phyloP scores from a whole-genome alignment of 345 rosid genomes.

The Rubroshorea leprosula region DNA sequence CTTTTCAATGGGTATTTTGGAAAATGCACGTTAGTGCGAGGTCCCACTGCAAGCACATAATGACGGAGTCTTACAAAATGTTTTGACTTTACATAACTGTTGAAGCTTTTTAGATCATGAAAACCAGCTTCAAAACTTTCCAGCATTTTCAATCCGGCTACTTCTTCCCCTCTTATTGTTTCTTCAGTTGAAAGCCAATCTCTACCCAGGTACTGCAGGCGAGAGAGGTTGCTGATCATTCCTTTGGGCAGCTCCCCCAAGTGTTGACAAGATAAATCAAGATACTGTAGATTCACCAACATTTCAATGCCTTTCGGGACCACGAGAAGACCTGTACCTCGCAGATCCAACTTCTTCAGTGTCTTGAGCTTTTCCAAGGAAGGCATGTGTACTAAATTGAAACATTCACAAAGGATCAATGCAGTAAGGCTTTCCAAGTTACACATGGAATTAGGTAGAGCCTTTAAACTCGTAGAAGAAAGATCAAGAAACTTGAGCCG shows the following conservation, averaged over 20 bases:
- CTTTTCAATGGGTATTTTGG: background rate
- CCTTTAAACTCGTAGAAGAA: background rate
- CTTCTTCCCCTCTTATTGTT: constrained; percentile 2
- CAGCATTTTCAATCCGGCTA: constrained; percentile 5
- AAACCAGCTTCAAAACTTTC: background rate
- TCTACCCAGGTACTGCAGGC: constrained; percentile 3
- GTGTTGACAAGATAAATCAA: no score
- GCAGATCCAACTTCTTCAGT: constrained; percentile 17
- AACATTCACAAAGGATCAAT: no score
- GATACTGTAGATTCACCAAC: constrained; percentile 12
- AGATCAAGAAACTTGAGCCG: no score
- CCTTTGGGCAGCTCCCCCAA: constrained; percentile 8
- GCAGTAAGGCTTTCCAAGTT: no score
- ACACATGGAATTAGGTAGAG: no score
- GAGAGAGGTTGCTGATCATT: constrained; percentile 10
- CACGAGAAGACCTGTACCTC: background rate
- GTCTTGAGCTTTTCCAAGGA: no score
- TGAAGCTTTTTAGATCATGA: background rate
- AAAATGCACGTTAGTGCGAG: no score
- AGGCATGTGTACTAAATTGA: no score
- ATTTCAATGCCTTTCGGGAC: constrained; percentile 19
- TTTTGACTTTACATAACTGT: background rate
- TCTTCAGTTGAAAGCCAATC: no score
- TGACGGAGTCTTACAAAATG: background rate
- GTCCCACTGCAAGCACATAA: background rate